phyloP scores from a whole-genome alignment of 176 grass and related monocot genomes.

The Hsuehochloa calcarea region DNA sequence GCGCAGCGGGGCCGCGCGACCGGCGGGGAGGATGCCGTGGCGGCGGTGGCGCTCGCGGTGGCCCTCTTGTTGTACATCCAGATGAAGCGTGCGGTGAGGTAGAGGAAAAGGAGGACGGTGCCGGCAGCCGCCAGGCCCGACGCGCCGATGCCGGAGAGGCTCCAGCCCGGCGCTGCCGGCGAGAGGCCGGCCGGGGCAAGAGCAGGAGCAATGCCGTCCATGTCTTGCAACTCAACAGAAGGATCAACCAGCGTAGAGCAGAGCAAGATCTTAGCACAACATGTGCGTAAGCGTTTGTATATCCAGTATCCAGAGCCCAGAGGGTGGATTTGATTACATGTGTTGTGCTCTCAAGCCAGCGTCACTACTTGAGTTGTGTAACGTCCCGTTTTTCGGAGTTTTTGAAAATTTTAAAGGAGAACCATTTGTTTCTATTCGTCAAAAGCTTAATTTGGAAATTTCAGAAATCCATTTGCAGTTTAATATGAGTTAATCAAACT shows the following conservation, averaged over 20 bases:
- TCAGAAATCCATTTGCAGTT: too few species aligned
- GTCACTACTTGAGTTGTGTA: too few species aligned
- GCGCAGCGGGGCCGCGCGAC: background rate
- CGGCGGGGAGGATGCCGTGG: background rate
- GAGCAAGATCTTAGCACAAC: background rate
- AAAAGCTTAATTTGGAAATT: too few species aligned
- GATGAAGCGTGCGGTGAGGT: conserved; percentile 27
- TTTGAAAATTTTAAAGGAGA: too few species aligned
- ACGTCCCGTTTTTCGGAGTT: too few species aligned
- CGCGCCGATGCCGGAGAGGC: background rate
- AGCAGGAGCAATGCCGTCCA: background rate
- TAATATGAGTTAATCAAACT: too few species aligned
- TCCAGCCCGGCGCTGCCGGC: background rate
- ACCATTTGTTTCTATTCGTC: too few species aligned
- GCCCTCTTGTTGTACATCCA: conserved; percentile 8
- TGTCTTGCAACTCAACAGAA: background rate
- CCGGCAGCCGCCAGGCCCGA: conserved; percentile 15
- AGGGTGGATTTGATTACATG: background rate
- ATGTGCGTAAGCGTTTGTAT: background rate
- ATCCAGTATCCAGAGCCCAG: too few species aligned
- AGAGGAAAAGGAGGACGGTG: conserved; percentile 34
- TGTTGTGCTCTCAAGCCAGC: too few species aligned
- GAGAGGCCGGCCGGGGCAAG: background rate
- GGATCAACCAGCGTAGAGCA: background rate
- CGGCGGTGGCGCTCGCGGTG: background rate